A percentile compares a stretch with the other conserved stretches of the same genome.
Conservation (phyloP, 352 stramenopile genomes). For the Phytophthora colocasiae region DNA sequence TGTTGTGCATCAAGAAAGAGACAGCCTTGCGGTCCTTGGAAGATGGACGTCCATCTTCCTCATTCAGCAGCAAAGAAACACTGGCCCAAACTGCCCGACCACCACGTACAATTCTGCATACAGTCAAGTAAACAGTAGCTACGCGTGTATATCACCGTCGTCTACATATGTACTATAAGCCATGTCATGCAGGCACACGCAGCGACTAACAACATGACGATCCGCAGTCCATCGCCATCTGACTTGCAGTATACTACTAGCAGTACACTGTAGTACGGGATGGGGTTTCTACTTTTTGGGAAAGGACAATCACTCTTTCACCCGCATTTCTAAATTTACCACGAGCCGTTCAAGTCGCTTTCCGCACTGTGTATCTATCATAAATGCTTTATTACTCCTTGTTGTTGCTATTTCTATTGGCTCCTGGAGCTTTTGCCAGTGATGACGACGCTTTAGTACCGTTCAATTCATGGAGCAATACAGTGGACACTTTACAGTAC, state of each 20-base stretch:
- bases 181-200: not conserved
- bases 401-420: slow-evolving; percentile 1
- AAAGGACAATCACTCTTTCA: too few relatives aligned
- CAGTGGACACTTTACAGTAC: slow-evolving; percentile 56
- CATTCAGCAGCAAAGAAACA: slow-evolving; percentile 12
- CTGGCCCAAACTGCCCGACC: not conserved
- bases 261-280: not conserved
- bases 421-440: not conserved
- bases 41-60: slow-evolving; percentile 6
- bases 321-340: slow-evolving; percentile 26
- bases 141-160: not conserved
- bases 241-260: not conserved
- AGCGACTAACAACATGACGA: not conserved
- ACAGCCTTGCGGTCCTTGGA: not conserved
- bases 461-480: slow-evolving; percentile 50
- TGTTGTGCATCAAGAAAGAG: slow-evolving; percentile 5
- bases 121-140: too few relatives aligned
- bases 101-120: not conserved
- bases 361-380: not conserved
- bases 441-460: slow-evolving; percentile 40
- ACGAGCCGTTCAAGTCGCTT: not conserved
- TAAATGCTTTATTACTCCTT: slow-evolving; percentile 1
- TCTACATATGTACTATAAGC: not conserved
- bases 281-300: not conserved
- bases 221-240: not conserved